Conservation (phyloP, 176 grass and related monocot species). For the Phoenix dactylifera region DNA sequence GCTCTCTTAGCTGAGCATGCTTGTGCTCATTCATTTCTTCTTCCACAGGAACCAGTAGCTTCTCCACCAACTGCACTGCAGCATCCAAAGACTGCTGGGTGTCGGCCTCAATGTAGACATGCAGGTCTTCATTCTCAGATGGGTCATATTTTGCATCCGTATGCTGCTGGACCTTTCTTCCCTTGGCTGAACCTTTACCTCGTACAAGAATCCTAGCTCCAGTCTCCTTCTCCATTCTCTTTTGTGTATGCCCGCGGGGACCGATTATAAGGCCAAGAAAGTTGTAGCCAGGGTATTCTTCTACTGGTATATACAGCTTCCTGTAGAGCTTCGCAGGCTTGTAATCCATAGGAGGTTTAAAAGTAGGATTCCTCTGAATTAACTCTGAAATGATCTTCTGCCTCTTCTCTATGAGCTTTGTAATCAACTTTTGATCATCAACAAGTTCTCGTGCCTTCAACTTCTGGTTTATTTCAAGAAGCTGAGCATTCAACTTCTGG, state of each 20-base stretch:
- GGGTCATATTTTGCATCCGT: background rate
- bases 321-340: constrained; percentile 5
- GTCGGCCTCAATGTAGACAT: constrained; percentile 12
- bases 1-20: constrained; percentile 10
- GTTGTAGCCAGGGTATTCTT: constrained; percentile 21
- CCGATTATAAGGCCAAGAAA: constrained; percentile 25
- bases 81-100: constrained; percentile 14
- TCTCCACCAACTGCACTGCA: constrained; percentile 22
- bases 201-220: constrained; percentile 14
- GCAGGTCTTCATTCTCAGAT: constrained; percentile 3
- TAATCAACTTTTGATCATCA: background rate
- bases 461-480: background rate
- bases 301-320: constrained; percentile 16
- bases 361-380: constrained; percentile 20
- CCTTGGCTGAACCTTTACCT: constrained; percentile 11
- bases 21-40: constrained; percentile 10
- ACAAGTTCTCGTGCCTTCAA: background rate
- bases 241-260: constrained; percentile 9
- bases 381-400: constrained; percentile 13
- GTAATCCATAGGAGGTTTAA: background rate
- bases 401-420: background rate
- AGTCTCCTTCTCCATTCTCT: constrained; percentile 22
- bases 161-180: background rate
- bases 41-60: constrained; percentile 15
- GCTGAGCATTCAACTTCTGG: constrained; percentile 8